Evolutionary conservation across 306 rosid genomes (phyloP), one percentile per base, ranked within the genome.

Genomic region (Cyclanthera cordifolia): DNA sequence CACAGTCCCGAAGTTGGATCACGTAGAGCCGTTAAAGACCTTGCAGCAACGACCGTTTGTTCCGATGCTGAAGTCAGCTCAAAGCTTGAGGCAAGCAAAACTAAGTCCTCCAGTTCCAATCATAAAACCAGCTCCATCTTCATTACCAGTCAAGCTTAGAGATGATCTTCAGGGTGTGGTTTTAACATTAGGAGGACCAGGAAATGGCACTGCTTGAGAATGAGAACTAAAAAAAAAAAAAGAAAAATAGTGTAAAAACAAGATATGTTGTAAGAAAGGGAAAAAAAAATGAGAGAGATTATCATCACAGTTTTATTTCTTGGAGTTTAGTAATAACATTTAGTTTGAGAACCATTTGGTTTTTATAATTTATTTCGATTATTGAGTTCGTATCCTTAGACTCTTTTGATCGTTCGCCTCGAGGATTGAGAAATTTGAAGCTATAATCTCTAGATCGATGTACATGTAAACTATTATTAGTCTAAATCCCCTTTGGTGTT

Each of bases 171-270:
- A 85, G 64, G 95, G 91, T 23, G 86, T 93, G 76, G 81, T 83
- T 72, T 80, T 93, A 60, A 86, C 96, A 54, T 90, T 93, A 15
- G 99, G 94, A 61, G 94, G 95, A 25, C 95, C 99, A 41, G 84
- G 87, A 8, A 83, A 85, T 78, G 83, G 77, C 47, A 32, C 81
- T 32, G 74, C 78, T 12, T 66, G 55, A 66, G 25, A 37, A 63
- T 20, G 69, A 39, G 28, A 64, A 12, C 21, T 3, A 32, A 32
- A 32, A 48, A 63, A 0, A 9, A 19, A 41, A 0, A 32, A 32
- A 32, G 5, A 48, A 63, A 0, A 9, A 19, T 20, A 0, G 30
- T 66, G 70, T 66, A 66, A 45, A 66, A 27, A 46, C 39, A 32
- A 32, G 6, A 66, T 32, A 59, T 63, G 69, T 61, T 19, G 69